Percentiles rank a stretch among this genome's conserved stretches.
Conservation (phyloP, 1,284 basidiomycete species). For the Puccinia hordei region DNA sequence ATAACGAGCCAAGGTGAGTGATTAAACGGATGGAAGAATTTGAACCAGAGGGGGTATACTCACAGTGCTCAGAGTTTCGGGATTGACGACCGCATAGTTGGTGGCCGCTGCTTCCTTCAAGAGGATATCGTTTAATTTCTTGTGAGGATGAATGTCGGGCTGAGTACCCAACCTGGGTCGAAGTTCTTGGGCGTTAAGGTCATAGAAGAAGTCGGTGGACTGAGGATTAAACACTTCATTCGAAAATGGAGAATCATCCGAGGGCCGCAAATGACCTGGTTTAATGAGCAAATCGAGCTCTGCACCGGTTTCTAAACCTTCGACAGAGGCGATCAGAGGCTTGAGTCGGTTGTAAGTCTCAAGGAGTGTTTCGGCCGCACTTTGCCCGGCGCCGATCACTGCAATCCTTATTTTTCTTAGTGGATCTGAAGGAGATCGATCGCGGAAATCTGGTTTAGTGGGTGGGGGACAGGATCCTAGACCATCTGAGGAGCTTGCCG, state of each 20-base stretch:
- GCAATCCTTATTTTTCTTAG: slow-evolving; percentile 59
- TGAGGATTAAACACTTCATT: slow-evolving; percentile 67
- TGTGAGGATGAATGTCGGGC: neutral
- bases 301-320: slow-evolving; percentile 56
- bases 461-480: neutral
- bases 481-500: slow-evolving; percentile 8
- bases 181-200: slow-evolving; percentile 36
- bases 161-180: neutral
- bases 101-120: slow-evolving; percentile 65
- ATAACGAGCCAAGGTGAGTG: slow-evolving; percentile 57
- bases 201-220: slow-evolving; percentile 58
- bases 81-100: slow-evolving; percentile 68
- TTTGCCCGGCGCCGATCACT: slow-evolving; percentile 66
- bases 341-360: slow-evolving; percentile 53
- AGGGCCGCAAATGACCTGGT: slow-evolving; percentile 65
- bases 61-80: slow-evolving; percentile 56
- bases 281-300: slow-evolving; percentile 66
- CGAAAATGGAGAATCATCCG: slow-evolving; percentile 67
- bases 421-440: neutral
- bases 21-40: neutral
- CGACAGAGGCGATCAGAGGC: slow-evolving; percentile 61
- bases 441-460: neutral
- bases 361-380: slow-evolving; percentile 62
- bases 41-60: slow-evolving; percentile 10
- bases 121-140: slow-evolving; percentile 57